Conservation (phyloP, 2,329 filamentous ascomycete species). For the Rachicladosporium sp. region DNA sequence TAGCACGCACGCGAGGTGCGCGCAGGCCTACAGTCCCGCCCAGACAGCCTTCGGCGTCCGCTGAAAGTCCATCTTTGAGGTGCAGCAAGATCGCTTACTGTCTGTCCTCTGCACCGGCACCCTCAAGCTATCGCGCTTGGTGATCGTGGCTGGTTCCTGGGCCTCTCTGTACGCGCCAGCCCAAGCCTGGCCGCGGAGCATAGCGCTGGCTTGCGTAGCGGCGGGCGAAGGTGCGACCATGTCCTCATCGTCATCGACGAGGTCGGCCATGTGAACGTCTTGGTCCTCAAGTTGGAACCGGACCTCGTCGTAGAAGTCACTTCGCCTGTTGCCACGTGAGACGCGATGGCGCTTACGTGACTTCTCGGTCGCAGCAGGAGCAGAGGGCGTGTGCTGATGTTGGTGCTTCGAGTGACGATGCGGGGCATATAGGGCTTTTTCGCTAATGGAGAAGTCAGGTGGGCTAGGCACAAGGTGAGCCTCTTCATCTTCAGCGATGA, state of each 20-base stretch:
- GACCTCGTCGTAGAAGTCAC: conserved; percentile 24
- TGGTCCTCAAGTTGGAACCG: conserved; percentile 18
- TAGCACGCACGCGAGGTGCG: too few relatives aligned
- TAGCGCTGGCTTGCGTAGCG: conserved; percentile 13
- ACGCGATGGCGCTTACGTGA: conserved; percentile 21
- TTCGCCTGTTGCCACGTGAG: conserved; percentile 17
- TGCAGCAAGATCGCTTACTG: too few relatives aligned
- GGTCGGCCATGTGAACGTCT: conserved; percentile 16
- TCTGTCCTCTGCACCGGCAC: too few relatives aligned
- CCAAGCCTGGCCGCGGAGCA: conserved; percentile 14
- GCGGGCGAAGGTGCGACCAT: conserved; percentile 16
- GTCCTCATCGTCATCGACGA: conserved; percentile 8
- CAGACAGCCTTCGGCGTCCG: too few relatives aligned
- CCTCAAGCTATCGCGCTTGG: too few relatives aligned
- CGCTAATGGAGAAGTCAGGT: conserved; percentile 20
- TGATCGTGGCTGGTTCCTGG: conserved; percentile 14
- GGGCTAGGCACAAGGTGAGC: conserved; percentile 20
- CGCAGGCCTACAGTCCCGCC: too few relatives aligned
- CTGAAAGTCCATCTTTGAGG: too few relatives aligned
- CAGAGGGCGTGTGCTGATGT: conserved; percentile 3
- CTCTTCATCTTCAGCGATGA: conserved; percentile 15
- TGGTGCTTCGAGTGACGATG: conserved; percentile 20
- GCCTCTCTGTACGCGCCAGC: conserved; percentile 11
- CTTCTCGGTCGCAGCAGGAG: conserved; percentile 9
- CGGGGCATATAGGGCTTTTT: conserved; percentile 19